Evolutionary conservation across 2,329 filamentous ascomycete species (phyloP).

Genomic region (Aspergillus sp.): DNA sequence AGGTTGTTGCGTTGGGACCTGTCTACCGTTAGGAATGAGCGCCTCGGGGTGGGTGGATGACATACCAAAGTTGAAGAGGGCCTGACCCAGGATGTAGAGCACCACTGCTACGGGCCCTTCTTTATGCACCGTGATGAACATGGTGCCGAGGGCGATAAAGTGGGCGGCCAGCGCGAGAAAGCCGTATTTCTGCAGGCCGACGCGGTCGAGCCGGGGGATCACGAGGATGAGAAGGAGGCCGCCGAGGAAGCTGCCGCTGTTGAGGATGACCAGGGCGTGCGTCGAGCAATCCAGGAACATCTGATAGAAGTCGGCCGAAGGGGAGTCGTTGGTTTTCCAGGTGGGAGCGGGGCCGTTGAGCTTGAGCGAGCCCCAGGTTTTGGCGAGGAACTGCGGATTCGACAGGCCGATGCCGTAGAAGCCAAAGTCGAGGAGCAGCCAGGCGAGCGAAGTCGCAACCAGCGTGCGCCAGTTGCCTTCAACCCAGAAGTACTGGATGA

Average conservation of each 20-base stretch:
- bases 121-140: conserved; percentile 41
- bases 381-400: conserved; percentile 41
- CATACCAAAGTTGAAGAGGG: conserved; percentile 50
- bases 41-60: not conserved
- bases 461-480: conserved; percentile 45
- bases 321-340: conserved; percentile 36
- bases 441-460: conserved; percentile 49
- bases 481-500: conserved; percentile 42
- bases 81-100: conserved; percentile 46
- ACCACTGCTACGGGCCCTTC: conserved; percentile 37
- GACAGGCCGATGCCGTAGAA: conserved; percentile 57
- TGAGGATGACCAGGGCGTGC: conserved; percentile 41
- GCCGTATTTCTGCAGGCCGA: conserved; percentile 44
- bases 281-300: conserved; percentile 41
- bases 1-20: conserved; percentile 42
- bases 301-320: conserved; percentile 42
- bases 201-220: conserved; percentile 41
- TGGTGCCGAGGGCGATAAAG: conserved; percentile 44
- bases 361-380: conserved; percentile 38
- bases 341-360: conserved; percentile 27
- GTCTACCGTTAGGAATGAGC: conserved; percentile 1
- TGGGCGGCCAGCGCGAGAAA: conserved; percentile 44
- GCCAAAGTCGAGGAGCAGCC: conserved; percentile 58
- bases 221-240: conserved; percentile 40
- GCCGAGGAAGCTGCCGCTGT: conserved; percentile 44